These are phyloP conservation scores for Tylopilus felleus DNA, from an alignment of 768 basidiomycete species.

Conservation along the genomic window DNA sequence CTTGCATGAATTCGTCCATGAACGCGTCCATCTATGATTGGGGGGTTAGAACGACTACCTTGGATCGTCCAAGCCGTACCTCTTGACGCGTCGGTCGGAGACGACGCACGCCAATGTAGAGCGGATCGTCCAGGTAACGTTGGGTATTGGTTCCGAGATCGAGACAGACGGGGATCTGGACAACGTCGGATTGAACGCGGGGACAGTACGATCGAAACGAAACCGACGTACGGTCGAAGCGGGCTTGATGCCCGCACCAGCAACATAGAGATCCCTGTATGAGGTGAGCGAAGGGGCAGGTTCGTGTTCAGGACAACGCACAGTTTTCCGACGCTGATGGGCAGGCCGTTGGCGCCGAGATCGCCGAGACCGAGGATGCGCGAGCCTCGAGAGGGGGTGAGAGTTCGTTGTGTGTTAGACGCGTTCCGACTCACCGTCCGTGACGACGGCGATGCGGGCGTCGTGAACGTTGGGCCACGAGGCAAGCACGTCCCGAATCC, in stretches of 20 bases:
- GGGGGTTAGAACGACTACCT: not conserved
- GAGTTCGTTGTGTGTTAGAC: not conserved
- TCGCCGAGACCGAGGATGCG: conserved; percentile 69
- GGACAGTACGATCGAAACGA: not conserved
- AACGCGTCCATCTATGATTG: conserved; percentile 60
- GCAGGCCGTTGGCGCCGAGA: conserved; percentile 41
- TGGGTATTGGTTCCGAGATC: conserved; percentile 78
- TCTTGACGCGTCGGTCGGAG: conserved; percentile 45
- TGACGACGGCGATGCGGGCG: conserved; percentile 70
- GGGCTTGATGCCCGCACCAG: conserved; percentile 63
- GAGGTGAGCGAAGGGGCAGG: not conserved
- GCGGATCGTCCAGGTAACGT: conserved; percentile 61
- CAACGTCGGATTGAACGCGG: not conserved
- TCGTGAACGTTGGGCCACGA: conserved; percentile 45
- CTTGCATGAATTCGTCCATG: conserved; percentile 74
- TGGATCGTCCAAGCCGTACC: conserved; percentile 26
- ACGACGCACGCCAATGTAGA: conserved; percentile 69
- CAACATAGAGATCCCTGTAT: conserved; percentile 61
- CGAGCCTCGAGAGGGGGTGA: conserved; percentile 37
- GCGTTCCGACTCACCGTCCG: conserved; percentile 48
- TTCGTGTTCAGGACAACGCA: conserved; percentile 29
- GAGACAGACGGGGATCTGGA: conserved; percentile 58
- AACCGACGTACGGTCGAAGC: conserved; percentile 36
- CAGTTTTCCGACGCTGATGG: conserved; percentile 72
- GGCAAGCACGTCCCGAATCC: conserved; percentile 53